Evolutionary conservation across 2,329 filamentous ascomycete genomes (phyloP).

Genomic region (Colletotrichum liaoningense): DNA sequence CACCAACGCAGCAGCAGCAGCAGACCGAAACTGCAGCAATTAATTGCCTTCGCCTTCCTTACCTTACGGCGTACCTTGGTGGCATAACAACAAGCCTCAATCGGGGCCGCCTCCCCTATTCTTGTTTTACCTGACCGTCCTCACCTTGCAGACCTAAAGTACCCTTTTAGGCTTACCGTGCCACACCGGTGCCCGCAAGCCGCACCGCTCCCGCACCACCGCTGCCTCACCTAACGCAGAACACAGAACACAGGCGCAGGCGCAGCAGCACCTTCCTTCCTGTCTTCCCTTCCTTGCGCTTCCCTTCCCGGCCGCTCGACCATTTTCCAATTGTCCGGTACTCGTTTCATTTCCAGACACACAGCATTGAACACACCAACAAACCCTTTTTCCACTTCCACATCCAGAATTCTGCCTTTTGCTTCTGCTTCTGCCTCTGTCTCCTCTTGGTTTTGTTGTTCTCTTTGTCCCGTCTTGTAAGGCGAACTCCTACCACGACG

Average conservation of each 20-base stretch:
- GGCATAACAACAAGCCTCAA: neutral
- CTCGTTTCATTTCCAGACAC: slow-evolving; percentile 33
- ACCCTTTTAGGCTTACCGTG: neutral
- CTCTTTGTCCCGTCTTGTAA: neutral
- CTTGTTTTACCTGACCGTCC: neutral
- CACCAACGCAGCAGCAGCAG: neutral
- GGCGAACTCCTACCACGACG: neutral
- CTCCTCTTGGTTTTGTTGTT: neutral
- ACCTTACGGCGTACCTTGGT: no score
- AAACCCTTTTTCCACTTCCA: neutral
- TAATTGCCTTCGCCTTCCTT: no score
- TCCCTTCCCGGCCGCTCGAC: slow-evolving; percentile 10
- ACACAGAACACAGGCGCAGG: neutral
- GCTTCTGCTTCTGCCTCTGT: neutral
- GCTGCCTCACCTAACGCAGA: neutral
- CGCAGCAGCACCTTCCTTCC: neutral
- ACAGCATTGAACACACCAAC: slow-evolving; percentile 13
- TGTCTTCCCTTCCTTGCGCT: neutral
- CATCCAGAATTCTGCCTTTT: neutral
- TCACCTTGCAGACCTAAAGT: neutral
- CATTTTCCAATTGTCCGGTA: slow-evolving; percentile 19
- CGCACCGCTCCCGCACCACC: neutral
- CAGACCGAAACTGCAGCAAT: neutral
- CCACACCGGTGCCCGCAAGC: neutral
- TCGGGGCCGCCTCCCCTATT: neutral